Evolutionary conservation across 192 early-diverging fungal species (phyloP), one percentile per base, ranked within the genome.

Genomic region (Coemansia sp.): DNA sequence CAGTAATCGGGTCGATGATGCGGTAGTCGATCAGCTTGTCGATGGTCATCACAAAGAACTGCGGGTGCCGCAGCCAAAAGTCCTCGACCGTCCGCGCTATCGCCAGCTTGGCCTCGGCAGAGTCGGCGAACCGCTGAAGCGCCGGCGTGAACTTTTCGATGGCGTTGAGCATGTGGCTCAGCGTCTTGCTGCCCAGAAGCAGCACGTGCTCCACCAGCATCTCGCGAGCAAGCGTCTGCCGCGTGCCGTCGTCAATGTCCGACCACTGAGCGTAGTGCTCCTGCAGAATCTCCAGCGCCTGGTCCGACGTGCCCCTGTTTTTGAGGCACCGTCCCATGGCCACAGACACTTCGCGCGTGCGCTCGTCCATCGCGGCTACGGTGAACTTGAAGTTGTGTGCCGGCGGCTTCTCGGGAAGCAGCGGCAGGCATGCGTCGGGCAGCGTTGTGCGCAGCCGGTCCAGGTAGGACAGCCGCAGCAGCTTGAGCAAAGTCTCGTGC

Each of bases 11-110:
- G 63, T 96, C 94, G 43, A 98, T 86, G 4, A 99, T 90, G 36
- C 95, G 90, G 82, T 99, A 99, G 78, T 96, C 96, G 64, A 97
- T 81, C 66, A 99, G 85, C 76, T 98, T 98, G 79, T 95, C 96
- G 66, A 98, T 79, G 28, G 95, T 85, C 66, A 99, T 97, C 14
- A 92, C 93, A 76, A 95, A 77, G 75, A 97, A 95, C 85, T 91
- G 96, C 32, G 92, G 88, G 72, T 97, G 94, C 36, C 87, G 81
- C 52, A 79, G 80, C 97, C 97, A 99, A 80, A 98, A 98, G 35
- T 87, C 85, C 36, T 90, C 88, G 5, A 68, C 67, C 36, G 70
- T 66, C 68, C 86, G 78, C 9, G 95, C 91, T 4, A 93, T 92
- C 58, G 93, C 88, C 9, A 90, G 64, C 63, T 88, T 86, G 20